Percentiles rank a stretch among this genome's conserved stretches.
Evolutionary conservation across 2,329 filamentous ascomycete species (phyloP).

Genomic region (Chrysosporium queenslandicum): DNA sequence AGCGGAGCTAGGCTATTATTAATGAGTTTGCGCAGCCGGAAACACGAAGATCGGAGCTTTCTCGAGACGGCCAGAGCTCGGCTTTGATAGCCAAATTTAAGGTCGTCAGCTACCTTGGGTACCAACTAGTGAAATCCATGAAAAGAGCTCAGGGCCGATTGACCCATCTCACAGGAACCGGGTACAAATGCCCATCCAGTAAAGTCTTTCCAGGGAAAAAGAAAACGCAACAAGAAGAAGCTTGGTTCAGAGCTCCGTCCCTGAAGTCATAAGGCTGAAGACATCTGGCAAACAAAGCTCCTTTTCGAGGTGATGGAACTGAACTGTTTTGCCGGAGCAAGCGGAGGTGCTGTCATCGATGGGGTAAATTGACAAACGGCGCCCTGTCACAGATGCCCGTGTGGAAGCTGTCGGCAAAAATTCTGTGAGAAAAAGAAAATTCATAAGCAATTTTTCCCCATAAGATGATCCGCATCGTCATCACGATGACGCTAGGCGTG

Average conservation of each 20-base stretch:
- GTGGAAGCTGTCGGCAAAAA: neutral
- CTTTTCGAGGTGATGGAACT: neutral
- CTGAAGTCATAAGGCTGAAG: no score
- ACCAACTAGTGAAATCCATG: neutral
- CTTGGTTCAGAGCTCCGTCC: no score
- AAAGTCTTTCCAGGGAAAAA: neutral
- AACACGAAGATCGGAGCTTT: constrained; percentile 2
- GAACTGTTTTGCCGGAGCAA: neutral
- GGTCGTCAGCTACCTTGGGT: neutral
- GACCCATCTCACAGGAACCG: neutral
- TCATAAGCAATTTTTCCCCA: neutral
- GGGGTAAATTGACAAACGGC: neutral
- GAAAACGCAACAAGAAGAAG: neutral
- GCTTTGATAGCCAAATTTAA: constrained; percentile 2
- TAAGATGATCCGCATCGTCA: constrained; percentile 1
- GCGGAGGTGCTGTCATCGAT: neutral
- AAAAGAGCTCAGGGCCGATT: neutral
- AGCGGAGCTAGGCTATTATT: constrained; percentile 8
- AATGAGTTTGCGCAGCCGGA: neutral
- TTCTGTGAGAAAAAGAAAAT: neutral
- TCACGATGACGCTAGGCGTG: constrained; percentile 2
- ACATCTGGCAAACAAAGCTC: no score
- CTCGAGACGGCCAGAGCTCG: constrained; percentile 5
- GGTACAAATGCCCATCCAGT: neutral
- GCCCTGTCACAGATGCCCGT: neutral